phyloP scores from a whole-genome alignment of 306 rosid species.

The Quercus dentata region DNA sequence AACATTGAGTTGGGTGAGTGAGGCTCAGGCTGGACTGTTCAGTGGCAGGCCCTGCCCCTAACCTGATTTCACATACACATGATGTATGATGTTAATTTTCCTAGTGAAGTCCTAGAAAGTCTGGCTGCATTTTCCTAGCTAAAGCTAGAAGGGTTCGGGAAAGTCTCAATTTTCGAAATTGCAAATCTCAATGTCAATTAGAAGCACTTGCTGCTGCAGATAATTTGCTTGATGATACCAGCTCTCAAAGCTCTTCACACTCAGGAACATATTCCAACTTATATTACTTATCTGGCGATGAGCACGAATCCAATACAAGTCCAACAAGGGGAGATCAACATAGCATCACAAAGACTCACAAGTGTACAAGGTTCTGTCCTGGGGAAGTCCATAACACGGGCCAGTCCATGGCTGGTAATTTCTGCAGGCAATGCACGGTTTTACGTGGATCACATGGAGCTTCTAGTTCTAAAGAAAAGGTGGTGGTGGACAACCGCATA shows the following conservation, averaged over 20 bases:
- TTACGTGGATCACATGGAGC: conserved; percentile 28
- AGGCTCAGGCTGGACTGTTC: background rate
- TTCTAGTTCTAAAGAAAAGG: conserved; percentile 37
- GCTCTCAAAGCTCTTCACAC: conserved; percentile 71
- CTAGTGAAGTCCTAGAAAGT: background rate
- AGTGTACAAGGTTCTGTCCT: conserved; percentile 52
- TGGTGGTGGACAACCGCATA: conserved; percentile 30
- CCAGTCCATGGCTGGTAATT: conserved; percentile 8
- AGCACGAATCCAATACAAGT: conserved; percentile 32
- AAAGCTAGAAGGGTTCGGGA: background rate
- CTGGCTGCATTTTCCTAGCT: background rate
- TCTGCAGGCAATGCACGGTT: conserved; percentile 35
- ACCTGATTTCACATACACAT: background rate
- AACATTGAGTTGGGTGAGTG: background rate
- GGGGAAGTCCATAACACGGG: conserved; percentile 31
- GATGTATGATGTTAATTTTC: background rate
- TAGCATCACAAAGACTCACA: conserved; percentile 38
- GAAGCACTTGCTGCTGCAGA: conserved; percentile 51
- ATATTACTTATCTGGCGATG: conserved; percentile 43
- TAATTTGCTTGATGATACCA: conserved; percentile 57
- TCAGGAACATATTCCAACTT: conserved; percentile 60
- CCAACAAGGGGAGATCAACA: conserved; percentile 40
- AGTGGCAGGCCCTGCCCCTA: background rate
- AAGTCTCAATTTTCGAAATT: background rate
- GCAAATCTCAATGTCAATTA: conserved; percentile 7